Percentiles rank a stretch among this genome's conserved stretches.
Evolutionary conservation across 2,329 filamentous ascomycete genomes (phyloP).

Genomic region (Blumeria graminis): DNA sequence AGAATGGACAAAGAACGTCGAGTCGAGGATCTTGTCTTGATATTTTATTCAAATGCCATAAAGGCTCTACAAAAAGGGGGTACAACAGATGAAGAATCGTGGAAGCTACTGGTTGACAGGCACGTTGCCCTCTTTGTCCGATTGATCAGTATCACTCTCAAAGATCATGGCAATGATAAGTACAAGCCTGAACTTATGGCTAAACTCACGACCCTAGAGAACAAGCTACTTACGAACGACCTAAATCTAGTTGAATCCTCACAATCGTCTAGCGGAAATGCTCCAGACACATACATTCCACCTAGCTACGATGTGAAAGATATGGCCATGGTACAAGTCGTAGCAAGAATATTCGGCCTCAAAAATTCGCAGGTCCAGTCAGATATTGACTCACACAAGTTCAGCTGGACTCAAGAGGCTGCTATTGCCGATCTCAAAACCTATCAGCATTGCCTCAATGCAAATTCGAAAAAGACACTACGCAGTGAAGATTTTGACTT

Average conservation of each 20-base stretch:
- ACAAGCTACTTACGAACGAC: conserved; percentile 80
- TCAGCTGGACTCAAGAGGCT: conserved; percentile 73
- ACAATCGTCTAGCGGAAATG: conserved; percentile 33
- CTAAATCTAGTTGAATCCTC: conserved; percentile 53
- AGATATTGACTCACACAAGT: conserved; percentile 63
- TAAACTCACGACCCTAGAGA: conserved; percentile 62
- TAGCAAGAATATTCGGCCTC: conserved; percentile 67
- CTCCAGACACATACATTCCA: conserved; percentile 60
- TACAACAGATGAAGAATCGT: conserved; percentile 55
- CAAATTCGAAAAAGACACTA: conserved; percentile 52
- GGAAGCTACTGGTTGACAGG: conserved; percentile 78
- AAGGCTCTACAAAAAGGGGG: conserved; percentile 70
- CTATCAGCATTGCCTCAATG: conserved; percentile 72
- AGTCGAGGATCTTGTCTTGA: conserved; percentile 77
- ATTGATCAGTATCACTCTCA: conserved; percentile 55
- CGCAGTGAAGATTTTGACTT: conserved; percentile 70
- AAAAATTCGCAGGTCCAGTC: conserved; percentile 58
- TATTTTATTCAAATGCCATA: conserved; percentile 87
- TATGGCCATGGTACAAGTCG: conserved; percentile 78
- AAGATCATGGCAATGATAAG: conserved; percentile 62
- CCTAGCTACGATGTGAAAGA: conserved; percentile 86
- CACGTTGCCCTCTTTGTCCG: conserved; percentile 89
- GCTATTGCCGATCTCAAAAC: conserved; percentile 78
- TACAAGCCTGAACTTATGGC: conserved; percentile 66
- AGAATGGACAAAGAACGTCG: conserved; percentile 83